Base-by-base conservation (phyloP, 371 early-diverging fungal species). In the Mucor irregularis region DNA sequence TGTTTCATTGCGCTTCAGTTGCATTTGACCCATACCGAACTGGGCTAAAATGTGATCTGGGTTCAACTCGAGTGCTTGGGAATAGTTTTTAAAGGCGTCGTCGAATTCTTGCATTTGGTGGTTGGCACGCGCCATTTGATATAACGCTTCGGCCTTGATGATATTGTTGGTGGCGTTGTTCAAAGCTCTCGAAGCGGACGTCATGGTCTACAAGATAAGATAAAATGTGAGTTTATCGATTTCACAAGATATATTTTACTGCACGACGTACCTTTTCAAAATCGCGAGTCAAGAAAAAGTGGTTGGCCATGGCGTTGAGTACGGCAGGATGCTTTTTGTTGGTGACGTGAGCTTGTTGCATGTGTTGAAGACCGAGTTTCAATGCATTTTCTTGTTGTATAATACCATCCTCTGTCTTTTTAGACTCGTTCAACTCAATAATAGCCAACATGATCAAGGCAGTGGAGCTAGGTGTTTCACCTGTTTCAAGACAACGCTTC, bases 11-110 rank as follows among this genome's bases (percentile, higher is more conserved):
- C 73, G 68, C 31, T 80, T 71, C 24, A 87, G 49, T 47, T 72
- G 71, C 78, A 88, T 85, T 69, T 94, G 89, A 0, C 90, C 94
- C 37, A 92, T 66, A 6, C 90, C 90, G 61, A 83, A 92, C 55
- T 87, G 89, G n/a, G 88, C 86, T 47, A 85, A 48, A 0, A 78
- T 39, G 46, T 94, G 88, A 13, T 81, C 66, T 0, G 87, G 83
- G 69, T 92, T 85, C 47, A 86, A 69, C 16, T 78, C 72, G n/a
- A 83, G 69, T 11, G 92, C 84, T 62, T 88, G 80, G 40, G 78
- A 56, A 64, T 92, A 94, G 52, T 76, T 80, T 14, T 85, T 80
- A 29, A 73, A 76, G 0, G 97, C 94, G 26, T 85, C 74, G n/a
- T 81, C 84, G 52, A 69, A 91, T 19, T 87, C 74, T 54, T 80